phyloP scores from a whole-genome alignment of 2,329 filamentous ascomycete genomes.

The Exophiala sp. region DNA sequence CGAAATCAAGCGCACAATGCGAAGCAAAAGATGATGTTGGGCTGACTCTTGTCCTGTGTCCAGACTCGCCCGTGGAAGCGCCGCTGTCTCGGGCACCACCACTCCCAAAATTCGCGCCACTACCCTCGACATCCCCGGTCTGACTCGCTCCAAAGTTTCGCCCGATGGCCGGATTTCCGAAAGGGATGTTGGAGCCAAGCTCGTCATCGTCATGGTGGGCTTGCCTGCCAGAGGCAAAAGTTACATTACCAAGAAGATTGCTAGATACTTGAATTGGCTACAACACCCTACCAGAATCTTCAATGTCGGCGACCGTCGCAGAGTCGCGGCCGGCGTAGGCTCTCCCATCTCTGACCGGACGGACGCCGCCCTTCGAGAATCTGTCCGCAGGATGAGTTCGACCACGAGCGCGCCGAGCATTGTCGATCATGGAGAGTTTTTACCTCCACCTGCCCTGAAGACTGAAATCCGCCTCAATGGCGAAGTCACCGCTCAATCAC shows the following conservation, averaged over 20 bases:
- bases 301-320: constrained; percentile 89
- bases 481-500: constrained; percentile 30
- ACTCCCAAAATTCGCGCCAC: constrained; percentile 84
- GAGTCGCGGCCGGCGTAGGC: constrained; percentile 64
- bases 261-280: constrained; percentile 92
- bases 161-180: constrained; percentile 91
- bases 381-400: constrained; percentile 40
- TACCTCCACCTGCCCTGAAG: constrained; percentile 41
- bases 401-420: constrained; percentile 31
- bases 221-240: constrained; percentile 93
- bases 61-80: constrained; percentile 50
- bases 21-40: neutral
- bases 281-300: constrained; percentile 95
- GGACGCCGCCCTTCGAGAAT: constrained; percentile 39
- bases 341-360: constrained; percentile 33
- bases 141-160: constrained; percentile 91
- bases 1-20: constrained; percentile 1
- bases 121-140: constrained; percentile 90
- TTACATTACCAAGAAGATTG: constrained; percentile 97
- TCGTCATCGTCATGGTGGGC: constrained; percentile 98
- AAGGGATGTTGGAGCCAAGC: constrained; percentile 88
- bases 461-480: constrained; percentile 57
- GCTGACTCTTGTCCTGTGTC: constrained; percentile 2
- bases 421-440: constrained; percentile 32
- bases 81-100: constrained; percentile 67